Conservation (phyloP, 176 grass and related monocot species). For the maize (Zea mays) region DNA sequence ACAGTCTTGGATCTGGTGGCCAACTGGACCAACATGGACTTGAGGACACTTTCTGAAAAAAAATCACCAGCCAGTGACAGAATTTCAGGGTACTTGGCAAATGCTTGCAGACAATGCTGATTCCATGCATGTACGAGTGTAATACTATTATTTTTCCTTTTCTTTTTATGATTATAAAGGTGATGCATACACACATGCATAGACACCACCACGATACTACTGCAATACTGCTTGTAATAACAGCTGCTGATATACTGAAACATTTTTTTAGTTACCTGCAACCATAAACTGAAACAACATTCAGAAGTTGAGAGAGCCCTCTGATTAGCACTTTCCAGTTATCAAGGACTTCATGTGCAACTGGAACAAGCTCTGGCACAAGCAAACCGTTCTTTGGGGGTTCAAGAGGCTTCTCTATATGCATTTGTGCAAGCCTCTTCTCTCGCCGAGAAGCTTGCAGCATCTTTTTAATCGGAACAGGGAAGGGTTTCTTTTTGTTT, state of each 20-base stretch:
- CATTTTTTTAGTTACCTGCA: slow-evolving; percentile 58
- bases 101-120: too few species aligned
- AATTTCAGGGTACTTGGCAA: too few species aligned
- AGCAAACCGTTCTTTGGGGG: slow-evolving; percentile 87
- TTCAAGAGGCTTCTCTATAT: slow-evolving; percentile 72
- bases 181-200: not conserved
- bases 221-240: not conserved
- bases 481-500: slow-evolving; percentile 86
- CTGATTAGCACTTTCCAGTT: slow-evolving; percentile 81
- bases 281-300: slow-evolving; percentile 76
- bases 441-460: slow-evolving; percentile 54
- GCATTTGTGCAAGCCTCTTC: slow-evolving; percentile 67
- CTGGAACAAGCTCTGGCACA: slow-evolving; percentile 77
- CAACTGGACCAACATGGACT: slow-evolving; percentile 77
- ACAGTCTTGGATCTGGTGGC: slow-evolving; percentile 82
- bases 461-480: slow-evolving; percentile 76
- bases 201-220: not conserved
- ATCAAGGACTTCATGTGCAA: slow-evolving; percentile 74
- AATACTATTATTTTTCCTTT: not conserved
- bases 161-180: too few species aligned
- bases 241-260: not conserved
- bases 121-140: too few species aligned
- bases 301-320: slow-evolving; percentile 78
- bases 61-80: not conserved
- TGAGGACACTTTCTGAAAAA: slow-evolving; percentile 78